These are phyloP conservation scores for Xanthoconium separans DNA, from an alignment of 1,284 basidiomycete species.

Conservation along the genomic window DNA sequence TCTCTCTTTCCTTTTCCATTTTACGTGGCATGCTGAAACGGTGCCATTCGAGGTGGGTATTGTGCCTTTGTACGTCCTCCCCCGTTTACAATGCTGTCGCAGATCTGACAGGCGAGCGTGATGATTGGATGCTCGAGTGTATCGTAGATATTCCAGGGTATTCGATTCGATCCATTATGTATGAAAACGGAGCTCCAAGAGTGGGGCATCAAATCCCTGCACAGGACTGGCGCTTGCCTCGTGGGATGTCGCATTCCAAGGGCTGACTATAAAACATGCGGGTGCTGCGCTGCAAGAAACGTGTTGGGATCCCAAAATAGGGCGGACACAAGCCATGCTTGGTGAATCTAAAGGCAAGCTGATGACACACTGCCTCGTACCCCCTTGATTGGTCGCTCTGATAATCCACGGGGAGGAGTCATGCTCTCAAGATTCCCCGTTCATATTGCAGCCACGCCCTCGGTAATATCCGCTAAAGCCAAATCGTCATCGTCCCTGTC, in stretches of 20 bases:
- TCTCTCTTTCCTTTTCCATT: no score
- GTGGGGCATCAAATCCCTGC: constrained; percentile 26
- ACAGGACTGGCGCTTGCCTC: constrained; percentile 27
- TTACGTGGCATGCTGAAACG: constrained; percentile 29
- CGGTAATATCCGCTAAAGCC: constrained; percentile 34
- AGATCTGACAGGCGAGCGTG: constrained; percentile 20
- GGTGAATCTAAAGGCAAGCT: constrained; percentile 20
- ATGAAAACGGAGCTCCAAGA: constrained; percentile 23
- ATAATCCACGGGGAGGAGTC: constrained; percentile 32
- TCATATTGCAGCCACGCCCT: constrained; percentile 31
- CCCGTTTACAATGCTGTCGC: constrained; percentile 14
- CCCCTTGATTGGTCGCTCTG: constrained; percentile 33
- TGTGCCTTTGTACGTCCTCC: constrained; percentile 25
- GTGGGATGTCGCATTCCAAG: constrained; percentile 24
- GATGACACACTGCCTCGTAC: constrained; percentile 27
- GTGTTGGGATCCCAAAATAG: constrained; percentile 32
- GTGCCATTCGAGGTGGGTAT: constrained; percentile 23
- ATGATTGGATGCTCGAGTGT: constrained; percentile 21
- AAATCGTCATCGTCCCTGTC: constrained; percentile 24
- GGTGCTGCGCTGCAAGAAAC: constrained; percentile 34
- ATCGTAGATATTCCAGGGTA: constrained; percentile 26
- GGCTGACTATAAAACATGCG: constrained; percentile 26
- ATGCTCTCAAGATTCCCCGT: constrained; percentile 33
- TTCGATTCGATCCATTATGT: constrained; percentile 31
- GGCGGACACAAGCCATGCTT: constrained; percentile 12